These are phyloP conservation scores for Clathrospora elynae DNA, from an alignment of 2,329 filamentous ascomycete genomes.

Conservation along the genomic window DNA sequence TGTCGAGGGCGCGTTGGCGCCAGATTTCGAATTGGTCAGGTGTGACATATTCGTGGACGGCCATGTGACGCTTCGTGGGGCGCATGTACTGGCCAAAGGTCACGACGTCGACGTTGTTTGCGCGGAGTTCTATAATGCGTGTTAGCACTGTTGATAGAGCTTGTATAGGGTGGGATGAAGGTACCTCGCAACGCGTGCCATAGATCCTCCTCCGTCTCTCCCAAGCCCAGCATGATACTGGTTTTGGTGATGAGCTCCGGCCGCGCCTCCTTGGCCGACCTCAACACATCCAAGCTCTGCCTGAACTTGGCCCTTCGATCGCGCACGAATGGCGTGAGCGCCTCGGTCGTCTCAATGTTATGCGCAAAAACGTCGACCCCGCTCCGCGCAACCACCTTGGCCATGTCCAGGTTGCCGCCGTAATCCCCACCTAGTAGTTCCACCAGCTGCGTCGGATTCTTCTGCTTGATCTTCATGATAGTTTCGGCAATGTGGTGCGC, in stretches of 20 bases:
- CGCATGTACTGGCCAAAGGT: conserved; percentile 99
- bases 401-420: conserved; percentile 83
- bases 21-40: conserved; percentile 91
- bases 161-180: not conserved
- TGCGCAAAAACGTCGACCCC: conserved; percentile 96
- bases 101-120: conserved; percentile 85
- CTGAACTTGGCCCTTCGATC: conserved; percentile 89
- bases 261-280: conserved; percentile 77
- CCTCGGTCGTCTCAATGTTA: conserved; percentile 95
- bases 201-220: conserved; percentile 87
- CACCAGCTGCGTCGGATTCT: conserved; percentile 72
- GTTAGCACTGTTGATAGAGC: conserved; percentile 5
- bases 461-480: conserved; percentile 86
- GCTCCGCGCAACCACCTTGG: conserved; percentile 78
- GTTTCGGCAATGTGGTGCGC: conserved; percentile 91
- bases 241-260: conserved; percentile 94
- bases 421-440: conserved; percentile 90
- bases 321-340: conserved; percentile 83
- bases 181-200: conserved; percentile 74
- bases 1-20: conserved; percentile 84
- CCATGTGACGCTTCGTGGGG: conserved; percentile 95
- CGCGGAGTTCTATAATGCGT: conserved; percentile 68
- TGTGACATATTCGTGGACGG: conserved; percentile 93
- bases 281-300: conserved; percentile 79
- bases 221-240: conserved; percentile 93